These are phyloP conservation scores for Ceratobasidium sp. DNA, from an alignment of 1,284 basidiomycete species.

Conservation along the genomic window DNA sequence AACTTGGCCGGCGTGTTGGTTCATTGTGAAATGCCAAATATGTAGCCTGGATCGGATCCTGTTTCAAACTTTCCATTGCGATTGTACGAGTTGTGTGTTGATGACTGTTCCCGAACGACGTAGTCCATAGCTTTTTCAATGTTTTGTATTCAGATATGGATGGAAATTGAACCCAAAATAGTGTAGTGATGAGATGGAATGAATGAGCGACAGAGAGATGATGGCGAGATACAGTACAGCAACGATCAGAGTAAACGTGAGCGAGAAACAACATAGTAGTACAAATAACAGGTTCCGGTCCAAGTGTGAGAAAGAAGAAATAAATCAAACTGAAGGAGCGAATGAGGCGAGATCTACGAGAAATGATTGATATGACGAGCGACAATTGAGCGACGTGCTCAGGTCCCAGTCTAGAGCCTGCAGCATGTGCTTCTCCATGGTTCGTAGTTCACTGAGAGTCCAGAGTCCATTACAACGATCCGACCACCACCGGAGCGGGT, in stretches of 20 bases:
- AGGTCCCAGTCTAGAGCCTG: constrained; percentile 39
- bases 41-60: constrained; percentile 7
- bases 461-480: background rate
- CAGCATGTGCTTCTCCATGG: constrained; percentile 34
- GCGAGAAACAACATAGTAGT: constrained; percentile 14
- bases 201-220: background rate
- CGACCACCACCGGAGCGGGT: constrained; percentile 34
- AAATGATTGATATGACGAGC: constrained; percentile 33
- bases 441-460: constrained; percentile 9
- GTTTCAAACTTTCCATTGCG: background rate
- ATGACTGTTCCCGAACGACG: constrained; percentile 5
- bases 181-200: constrained; percentile 1
- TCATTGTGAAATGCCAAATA: constrained; percentile 33
- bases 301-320: constrained; percentile 6
- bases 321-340: constrained; percentile 12
- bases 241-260: background rate
- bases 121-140: background rate
- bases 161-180: constrained; percentile 18
- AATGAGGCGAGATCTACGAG: constrained; percentile 20
- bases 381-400: constrained; percentile 36
- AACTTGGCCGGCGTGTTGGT: constrained; percentile 11
- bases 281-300: constrained; percentile 1
- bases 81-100: background rate
- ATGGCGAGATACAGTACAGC: background rate
- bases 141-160: constrained; percentile 20